Evolutionary conservation across 2,329 filamentous ascomycete species (phyloP).

Genomic region (Sclerotinia spermophila): DNA sequence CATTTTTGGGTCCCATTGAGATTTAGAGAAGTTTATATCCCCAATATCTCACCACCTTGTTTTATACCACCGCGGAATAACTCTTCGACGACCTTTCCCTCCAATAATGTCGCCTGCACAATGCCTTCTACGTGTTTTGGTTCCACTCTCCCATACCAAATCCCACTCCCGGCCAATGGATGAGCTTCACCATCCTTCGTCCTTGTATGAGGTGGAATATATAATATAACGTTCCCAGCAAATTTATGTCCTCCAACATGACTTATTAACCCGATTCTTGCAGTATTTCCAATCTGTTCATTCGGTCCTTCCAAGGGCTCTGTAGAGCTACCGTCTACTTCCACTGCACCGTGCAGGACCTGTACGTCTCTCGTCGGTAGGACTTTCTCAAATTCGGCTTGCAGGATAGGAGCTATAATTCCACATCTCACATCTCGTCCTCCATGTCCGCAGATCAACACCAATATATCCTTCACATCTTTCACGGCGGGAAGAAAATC

Average conservation of each 20-base stretch:
- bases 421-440: conserved; percentile 81
- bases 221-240: conserved; percentile 80
- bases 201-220: conserved; percentile 58
- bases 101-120: conserved; percentile 64
- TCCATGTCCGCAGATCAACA: conserved; percentile 86
- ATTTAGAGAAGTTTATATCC: conserved; percentile 23
- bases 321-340: conserved; percentile 14
- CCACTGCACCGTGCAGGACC: conserved; percentile 47
- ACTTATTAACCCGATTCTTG: conserved; percentile 66
- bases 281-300: conserved; percentile 38
- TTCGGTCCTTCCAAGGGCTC: conserved; percentile 44
- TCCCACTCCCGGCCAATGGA: conserved; percentile 64
- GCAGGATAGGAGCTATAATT: conserved; percentile 69
- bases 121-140: conserved; percentile 74
- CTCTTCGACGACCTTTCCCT: conserved; percentile 65
- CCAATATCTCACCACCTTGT: conserved; percentile 48
- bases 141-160: conserved; percentile 80
- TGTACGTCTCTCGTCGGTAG: conserved; percentile 49
- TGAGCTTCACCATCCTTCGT: conserved; percentile 45
- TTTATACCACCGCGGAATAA: conserved; percentile 69
- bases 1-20: not conserved
- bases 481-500: conserved; percentile 53
- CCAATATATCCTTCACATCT: conserved; percentile 63
- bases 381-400: conserved; percentile 63
- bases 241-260: conserved; percentile 85